A percentile compares a stretch with the other conserved stretches of the same genome.
phyloP scores from a whole-genome alignment of 1,284 basidiomycete genomes.

The Apiotrichum montevideense region DNA sequence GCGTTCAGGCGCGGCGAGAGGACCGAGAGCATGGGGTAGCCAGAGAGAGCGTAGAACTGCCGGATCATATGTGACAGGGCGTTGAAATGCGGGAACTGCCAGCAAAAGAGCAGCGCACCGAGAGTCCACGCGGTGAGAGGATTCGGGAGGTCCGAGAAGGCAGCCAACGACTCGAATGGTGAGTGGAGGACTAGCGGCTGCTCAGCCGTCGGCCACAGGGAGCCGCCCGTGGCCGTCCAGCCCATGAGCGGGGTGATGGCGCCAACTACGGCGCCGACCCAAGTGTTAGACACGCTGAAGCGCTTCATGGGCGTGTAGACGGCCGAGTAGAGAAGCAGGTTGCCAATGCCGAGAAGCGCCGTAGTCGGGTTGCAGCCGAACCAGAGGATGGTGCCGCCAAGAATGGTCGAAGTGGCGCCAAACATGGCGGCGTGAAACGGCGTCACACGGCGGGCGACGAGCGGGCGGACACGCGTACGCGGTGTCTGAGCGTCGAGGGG shows the following conservation, averaged over 20 bases:
- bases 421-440: constrained; percentile 80
- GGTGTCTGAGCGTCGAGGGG: constrained; percentile 97
- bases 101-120: constrained; percentile 79
- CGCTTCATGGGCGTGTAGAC: constrained; percentile 93
- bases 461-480: constrained; percentile 78
- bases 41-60: constrained; percentile 83
- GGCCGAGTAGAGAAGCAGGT: constrained; percentile 85
- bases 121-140: constrained; percentile 69
- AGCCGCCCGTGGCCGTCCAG: constrained; percentile 89
- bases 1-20: constrained; percentile 75
- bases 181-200: constrained; percentile 51
- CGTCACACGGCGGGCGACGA: constrained; percentile 77
- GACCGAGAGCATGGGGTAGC: constrained; percentile 89
- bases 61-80: constrained; percentile 81
- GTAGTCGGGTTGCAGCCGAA: constrained; percentile 84
- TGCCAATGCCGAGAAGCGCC: constrained; percentile 73
- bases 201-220: constrained; percentile 60
- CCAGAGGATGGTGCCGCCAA: constrained; percentile 72
- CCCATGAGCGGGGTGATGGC: constrained; percentile 94
- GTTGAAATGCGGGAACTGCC: constrained; percentile 99
- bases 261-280: constrained; percentile 90
- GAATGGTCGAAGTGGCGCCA: constrained; percentile 64
- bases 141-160: constrained; percentile 48
- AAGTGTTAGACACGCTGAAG: constrained; percentile 82
- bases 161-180: constrained; percentile 15